These are phyloP conservation scores for Coemansia sp. DNA, from an alignment of 192 early-diverging fungal genomes.

Conservation along the genomic window DNA sequence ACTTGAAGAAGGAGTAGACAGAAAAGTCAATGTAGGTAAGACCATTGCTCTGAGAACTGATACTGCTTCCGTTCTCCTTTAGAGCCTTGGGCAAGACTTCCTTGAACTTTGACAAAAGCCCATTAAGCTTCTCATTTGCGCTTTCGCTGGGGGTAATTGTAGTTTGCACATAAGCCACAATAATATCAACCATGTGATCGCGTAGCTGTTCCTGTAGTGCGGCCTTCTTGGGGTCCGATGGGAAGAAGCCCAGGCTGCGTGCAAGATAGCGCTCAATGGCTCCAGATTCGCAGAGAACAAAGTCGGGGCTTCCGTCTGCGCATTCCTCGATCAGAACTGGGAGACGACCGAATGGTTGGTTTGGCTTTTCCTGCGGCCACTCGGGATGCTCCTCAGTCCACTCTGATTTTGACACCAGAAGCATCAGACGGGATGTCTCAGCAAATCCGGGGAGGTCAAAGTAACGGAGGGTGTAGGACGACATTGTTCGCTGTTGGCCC, in stretches of 20 bases:
- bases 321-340: too few species aligned
- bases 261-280: constrained; percentile 48
- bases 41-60: constrained; percentile 47
- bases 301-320: too few species aligned
- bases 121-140: constrained; percentile 7
- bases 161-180: not conserved
- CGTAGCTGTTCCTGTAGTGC: constrained; percentile 40
- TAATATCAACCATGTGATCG: constrained; percentile 17
- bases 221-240: constrained; percentile 28
- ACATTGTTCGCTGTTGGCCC: not conserved
- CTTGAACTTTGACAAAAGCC: constrained; percentile 25
- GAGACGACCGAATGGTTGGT: too few species aligned
- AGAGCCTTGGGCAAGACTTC: constrained; percentile 44
- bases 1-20: constrained; percentile 21
- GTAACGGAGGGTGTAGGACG: constrained; percentile 21
- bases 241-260: constrained; percentile 44
- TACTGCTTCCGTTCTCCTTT: constrained; percentile 55
- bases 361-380: too few species aligned
- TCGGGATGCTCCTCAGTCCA: too few species aligned
- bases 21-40: constrained; percentile 48
- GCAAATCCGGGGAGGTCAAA: constrained; percentile 20
- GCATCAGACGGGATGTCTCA: constrained; percentile 37
- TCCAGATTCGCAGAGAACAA: too few species aligned
- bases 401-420: constrained; percentile 7
- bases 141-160: not conserved